Percentiles rank a stretch among this genome's conserved stretches.
Conservation (phyloP, 2,329 filamentous ascomycete species). For the Thelonectria olida region DNA sequence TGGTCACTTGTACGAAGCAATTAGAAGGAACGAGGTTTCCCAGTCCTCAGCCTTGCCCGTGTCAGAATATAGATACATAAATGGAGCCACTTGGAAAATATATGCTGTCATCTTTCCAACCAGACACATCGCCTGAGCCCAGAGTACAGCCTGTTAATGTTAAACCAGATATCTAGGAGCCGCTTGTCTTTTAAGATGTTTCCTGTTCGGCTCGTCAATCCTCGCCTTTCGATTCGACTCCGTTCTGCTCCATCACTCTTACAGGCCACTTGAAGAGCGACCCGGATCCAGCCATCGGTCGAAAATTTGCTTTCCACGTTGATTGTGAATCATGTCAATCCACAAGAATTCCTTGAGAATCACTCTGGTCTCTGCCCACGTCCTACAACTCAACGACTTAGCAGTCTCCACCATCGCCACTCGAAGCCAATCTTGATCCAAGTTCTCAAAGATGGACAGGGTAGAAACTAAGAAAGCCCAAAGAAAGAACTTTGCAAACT, state of each 20-base stretch:
- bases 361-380: constrained; percentile 9
- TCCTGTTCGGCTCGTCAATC: too few relatives aligned
- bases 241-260: too few relatives aligned
- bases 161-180: too few relatives aligned
- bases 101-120: background rate
- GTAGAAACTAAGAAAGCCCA: constrained; percentile 20
- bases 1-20: too few relatives aligned
- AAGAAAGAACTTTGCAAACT: constrained; percentile 7
- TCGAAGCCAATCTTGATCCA: constrained; percentile 17
- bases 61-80: too few relatives aligned
- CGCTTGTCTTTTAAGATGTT: too few relatives aligned
- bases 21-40: too few relatives aligned
- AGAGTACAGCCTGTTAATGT: too few relatives aligned
- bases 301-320: background rate
- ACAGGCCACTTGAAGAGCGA: background rate
- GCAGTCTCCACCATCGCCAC: constrained; percentile 1
- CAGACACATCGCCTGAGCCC: background rate
- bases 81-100: background rate
- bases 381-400: background rate
- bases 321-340: constrained; percentile 17
- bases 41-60: too few relatives aligned
- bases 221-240: too few relatives aligned
- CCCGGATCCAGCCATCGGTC: background rate
- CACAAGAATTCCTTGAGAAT: constrained; percentile 12
- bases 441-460: constrained; percentile 21